Percentiles rank a stretch among this genome's conserved stretches.
phyloP scores from a whole-genome alignment of 2,329 filamentous ascomycete species.

The Pseudomassariella vexata region DNA sequence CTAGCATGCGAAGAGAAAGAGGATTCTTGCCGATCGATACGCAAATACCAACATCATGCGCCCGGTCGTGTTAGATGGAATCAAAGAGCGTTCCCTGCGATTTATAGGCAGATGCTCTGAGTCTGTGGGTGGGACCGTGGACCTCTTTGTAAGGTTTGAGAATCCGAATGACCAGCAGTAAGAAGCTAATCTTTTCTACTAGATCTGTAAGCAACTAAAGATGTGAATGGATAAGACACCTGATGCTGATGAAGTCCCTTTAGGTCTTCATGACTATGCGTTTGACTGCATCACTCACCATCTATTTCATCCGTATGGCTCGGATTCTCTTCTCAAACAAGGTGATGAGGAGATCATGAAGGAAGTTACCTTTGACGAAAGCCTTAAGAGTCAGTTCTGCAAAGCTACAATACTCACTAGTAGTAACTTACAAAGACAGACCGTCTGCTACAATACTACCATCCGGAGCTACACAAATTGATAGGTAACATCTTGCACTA shows the following conservation, averaged over 20 bases:
- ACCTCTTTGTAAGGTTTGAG: conserved; percentile 60
- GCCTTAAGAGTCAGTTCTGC: conserved; percentile 51
- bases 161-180: too few species aligned
- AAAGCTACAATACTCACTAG: background rate
- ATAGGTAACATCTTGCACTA: conserved; percentile 39
- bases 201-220: conserved; percentile 8
- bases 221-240: conserved; percentile 18
- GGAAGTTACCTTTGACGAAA: conserved; percentile 62
- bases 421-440: conserved; percentile 31
- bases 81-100: conserved; percentile 48
- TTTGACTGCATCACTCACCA: conserved; percentile 65
- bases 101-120: conserved; percentile 49
- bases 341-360: conserved; percentile 62
- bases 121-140: conserved; percentile 39
- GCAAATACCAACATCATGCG: conserved; percentile 63
- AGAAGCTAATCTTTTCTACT: background rate
- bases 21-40: conserved; percentile 61
- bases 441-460: conserved; percentile 54
- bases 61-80: conserved; percentile 46
- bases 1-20: conserved; percentile 58
- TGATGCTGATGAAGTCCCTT: conserved; percentile 7
- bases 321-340: conserved; percentile 48
- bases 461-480: conserved; percentile 42
- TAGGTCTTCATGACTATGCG: conserved; percentile 58
- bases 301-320: conserved; percentile 62